A percentile compares a stretch with the other conserved stretches of the same genome.
Conservation (phyloP, 192 early-diverging fungal species). For the Linnemannia elongata region DNA sequence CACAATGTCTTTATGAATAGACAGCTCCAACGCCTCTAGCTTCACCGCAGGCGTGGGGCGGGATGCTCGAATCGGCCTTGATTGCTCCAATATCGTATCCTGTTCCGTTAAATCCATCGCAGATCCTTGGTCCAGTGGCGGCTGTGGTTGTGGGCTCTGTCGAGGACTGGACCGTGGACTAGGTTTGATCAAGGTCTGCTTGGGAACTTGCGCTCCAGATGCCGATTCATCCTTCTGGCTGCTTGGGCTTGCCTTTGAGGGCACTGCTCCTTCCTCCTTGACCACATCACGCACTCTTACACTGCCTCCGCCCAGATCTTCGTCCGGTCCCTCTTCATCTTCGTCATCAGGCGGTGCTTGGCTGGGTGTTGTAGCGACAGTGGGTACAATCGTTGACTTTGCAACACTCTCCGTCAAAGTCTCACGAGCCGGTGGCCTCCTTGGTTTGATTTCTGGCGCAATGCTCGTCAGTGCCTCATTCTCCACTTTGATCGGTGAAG, state of each 20-base stretch:
- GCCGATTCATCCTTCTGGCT: not conserved
- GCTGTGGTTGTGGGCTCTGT: not conserved
- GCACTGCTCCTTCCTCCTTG: not conserved
- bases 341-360: slow-evolving; percentile 1
- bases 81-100: slow-evolving; percentile 50
- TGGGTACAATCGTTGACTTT: not conserved
- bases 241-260: not conserved
- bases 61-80: not conserved
- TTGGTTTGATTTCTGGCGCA: not conserved
- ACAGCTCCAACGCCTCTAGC: not conserved
- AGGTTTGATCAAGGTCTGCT: not conserved
- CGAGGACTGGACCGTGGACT: not conserved
- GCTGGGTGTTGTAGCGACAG: not conserved
- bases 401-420: not conserved
- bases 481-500: not conserved
- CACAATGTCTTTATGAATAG: not conserved
- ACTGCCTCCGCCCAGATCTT: slow-evolving; percentile 37
- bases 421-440: not conserved
- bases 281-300: not conserved
- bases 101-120: slow-evolving; percentile 28
- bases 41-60: not conserved
- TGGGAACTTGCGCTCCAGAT: not conserved
- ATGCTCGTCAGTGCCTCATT: not conserved
- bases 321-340: slow-evolving; percentile 26
- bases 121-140: not conserved